These are phyloP conservation scores for Mycena haematopus DNA, from an alignment of 768 basidiomycete species.

Conservation along the genomic window DNA sequence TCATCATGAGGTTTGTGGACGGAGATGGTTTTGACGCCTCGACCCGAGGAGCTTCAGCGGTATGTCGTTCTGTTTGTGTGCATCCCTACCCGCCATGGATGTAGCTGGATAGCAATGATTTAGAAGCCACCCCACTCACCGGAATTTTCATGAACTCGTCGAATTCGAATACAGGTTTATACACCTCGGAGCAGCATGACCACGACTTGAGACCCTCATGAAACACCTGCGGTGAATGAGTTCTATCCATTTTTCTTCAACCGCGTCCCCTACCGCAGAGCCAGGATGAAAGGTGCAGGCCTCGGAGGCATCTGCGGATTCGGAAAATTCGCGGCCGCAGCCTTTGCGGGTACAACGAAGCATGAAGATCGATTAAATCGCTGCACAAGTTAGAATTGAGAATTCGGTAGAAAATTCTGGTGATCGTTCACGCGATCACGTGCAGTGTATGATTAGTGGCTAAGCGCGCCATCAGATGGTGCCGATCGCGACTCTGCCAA, in stretches of 20 bases:
- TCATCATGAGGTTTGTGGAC: constrained; percentile 42
- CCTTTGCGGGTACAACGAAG: constrained; percentile 80
- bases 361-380: constrained; percentile 48
- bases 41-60: constrained; percentile 53
- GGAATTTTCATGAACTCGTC: constrained; percentile 93
- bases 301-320: constrained; percentile 53
- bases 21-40: constrained; percentile 45
- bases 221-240: constrained; percentile 64
- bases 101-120: constrained; percentile 29
- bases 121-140: constrained; percentile 51
- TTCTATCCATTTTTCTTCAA: neutral
- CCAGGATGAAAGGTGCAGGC: constrained; percentile 89
- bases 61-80: constrained; percentile 62
- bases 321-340: constrained; percentile 76
- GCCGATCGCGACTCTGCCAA: no score
- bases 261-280: constrained; percentile 65
- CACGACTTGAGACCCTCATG: constrained; percentile 97
- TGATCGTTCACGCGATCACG: neutral
- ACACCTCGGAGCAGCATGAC: constrained; percentile 88
- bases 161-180: constrained; percentile 94
- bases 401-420: constrained; percentile 2
- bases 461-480: no score
- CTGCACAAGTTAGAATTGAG: no score
- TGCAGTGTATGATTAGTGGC: no score
- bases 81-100: constrained; percentile 66